phyloP scores from a whole-genome alignment of 225 moss, liverwort and hornwort species.

The Pseudoscleropodium purum region DNA sequence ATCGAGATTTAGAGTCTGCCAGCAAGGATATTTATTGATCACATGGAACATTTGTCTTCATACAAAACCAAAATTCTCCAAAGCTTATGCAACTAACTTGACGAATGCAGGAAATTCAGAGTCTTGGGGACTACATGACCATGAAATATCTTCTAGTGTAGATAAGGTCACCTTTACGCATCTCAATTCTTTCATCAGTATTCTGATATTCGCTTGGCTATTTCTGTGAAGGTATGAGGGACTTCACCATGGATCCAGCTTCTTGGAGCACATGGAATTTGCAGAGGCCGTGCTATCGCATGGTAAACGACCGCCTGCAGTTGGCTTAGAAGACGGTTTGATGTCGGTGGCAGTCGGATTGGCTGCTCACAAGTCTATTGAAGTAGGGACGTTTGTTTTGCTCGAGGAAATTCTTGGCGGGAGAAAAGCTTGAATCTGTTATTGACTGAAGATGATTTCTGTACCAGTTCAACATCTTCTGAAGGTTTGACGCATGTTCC shows the following conservation, averaged over 20 bases:
- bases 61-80: not conserved
- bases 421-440: not conserved
- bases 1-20: not conserved
- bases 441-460: not conserved
- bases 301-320: conserved; percentile 35
- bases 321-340: conserved; percentile 53
- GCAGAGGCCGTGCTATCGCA: conserved; percentile 51
- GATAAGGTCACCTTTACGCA: not conserved
- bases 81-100: not conserved
- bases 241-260: conserved; percentile 79
- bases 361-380: conserved; percentile 73
- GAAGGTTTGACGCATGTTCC: not conserved
- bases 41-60: not conserved
- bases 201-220: not conserved
- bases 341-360: conserved; percentile 71
- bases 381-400: conserved; percentile 33
- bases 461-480: not conserved
- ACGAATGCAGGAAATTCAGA: not conserved
- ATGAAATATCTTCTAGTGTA: not conserved
- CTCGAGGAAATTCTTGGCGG: conserved; percentile 22
- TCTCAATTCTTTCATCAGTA: not conserved
- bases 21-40: not conserved
- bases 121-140: not conserved
- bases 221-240: conserved; percentile 57
- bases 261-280: conserved; percentile 70